Conservation (phyloP, 805 yeast species). For the Zygoascus bituminiphila region DNA sequence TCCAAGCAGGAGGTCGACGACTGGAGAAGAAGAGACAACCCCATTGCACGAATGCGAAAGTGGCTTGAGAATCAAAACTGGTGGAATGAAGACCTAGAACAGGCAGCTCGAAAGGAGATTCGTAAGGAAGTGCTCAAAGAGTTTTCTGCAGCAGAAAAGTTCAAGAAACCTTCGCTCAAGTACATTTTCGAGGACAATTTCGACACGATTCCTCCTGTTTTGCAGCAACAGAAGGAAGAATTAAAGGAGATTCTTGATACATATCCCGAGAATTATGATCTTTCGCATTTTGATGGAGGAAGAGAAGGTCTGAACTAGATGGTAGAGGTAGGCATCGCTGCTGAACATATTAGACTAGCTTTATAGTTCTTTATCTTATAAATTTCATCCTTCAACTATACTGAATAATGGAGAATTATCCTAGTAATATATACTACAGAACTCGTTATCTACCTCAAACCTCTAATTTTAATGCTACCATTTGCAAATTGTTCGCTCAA, state of each 20-base stretch:
- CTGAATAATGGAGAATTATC: too few species aligned
- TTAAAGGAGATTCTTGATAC: conserved; percentile 21
- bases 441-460: too few species aligned
- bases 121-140: conserved; percentile 22
- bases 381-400: too few species aligned
- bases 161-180: conserved; percentile 22
- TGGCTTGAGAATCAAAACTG: conserved; percentile 23
- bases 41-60: conserved; percentile 27
- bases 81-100: conserved; percentile 28
- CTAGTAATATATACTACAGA: too few species aligned
- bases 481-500: too few species aligned
- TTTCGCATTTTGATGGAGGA: conserved; percentile 21
- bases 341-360: too few species aligned
- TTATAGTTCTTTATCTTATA: too few species aligned
- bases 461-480: too few species aligned
- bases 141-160: conserved; percentile 26
- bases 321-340: too few species aligned
- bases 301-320: conserved; percentile 17
- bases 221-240: conserved; percentile 24
- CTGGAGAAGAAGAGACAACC: conserved; percentile 29
- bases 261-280: conserved; percentile 26
- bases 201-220: conserved; percentile 18
- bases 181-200: conserved; percentile 23
- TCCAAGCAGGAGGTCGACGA: conserved; percentile 27
- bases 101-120: conserved; percentile 16